phyloP scores from a whole-genome alignment of 1,139 yeast species.

The Saccharomycopsis hybrid region DNA sequence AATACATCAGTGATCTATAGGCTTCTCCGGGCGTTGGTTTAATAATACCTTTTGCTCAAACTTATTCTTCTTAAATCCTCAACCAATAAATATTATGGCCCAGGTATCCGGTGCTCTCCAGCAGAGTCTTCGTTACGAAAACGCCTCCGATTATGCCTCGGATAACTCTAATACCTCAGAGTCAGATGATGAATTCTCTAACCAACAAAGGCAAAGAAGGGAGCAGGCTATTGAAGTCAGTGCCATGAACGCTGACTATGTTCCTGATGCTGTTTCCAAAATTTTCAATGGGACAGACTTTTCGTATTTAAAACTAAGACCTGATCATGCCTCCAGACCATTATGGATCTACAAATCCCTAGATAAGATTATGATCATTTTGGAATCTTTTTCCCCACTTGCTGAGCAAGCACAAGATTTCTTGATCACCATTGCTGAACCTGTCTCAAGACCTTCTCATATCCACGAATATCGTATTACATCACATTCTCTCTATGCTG shows the following conservation, averaged over 20 bases:
- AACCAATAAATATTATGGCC: too few species aligned
- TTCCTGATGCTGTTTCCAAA: conserved; percentile 81
- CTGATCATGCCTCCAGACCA: conserved; percentile 92
- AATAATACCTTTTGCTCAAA: too few species aligned
- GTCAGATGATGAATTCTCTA: conserved; percentile 12
- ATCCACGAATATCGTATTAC: conserved; percentile 93
- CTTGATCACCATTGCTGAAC: conserved; percentile 93
- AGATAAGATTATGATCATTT: conserved; percentile 61
- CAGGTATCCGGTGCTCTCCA: conserved; percentile 19
- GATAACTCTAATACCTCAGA: conserved; percentile 19
- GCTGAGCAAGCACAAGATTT: conserved; percentile 99
- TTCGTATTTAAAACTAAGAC: conserved; percentile 77
- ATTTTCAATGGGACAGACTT: conserved; percentile 82
- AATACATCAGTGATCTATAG: too few species aligned
- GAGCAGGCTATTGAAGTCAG: too few species aligned
- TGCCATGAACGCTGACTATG: too few species aligned
- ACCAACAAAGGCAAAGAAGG: too few species aligned
- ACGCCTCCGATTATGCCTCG: conserved; percentile 9
- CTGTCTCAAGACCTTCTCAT: conserved; percentile 90
- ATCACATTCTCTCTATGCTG: conserved; percentile 91
- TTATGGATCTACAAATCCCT: conserved; percentile 95
- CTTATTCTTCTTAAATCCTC: too few species aligned
- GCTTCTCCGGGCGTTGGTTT: too few species aligned
- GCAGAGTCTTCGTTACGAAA: conserved; percentile 11
- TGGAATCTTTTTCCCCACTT: conserved; percentile 91